Evolutionary conservation across 2,329 filamentous ascomycete genomes (phyloP).

Genomic region (Alternaria dauci): DNA sequence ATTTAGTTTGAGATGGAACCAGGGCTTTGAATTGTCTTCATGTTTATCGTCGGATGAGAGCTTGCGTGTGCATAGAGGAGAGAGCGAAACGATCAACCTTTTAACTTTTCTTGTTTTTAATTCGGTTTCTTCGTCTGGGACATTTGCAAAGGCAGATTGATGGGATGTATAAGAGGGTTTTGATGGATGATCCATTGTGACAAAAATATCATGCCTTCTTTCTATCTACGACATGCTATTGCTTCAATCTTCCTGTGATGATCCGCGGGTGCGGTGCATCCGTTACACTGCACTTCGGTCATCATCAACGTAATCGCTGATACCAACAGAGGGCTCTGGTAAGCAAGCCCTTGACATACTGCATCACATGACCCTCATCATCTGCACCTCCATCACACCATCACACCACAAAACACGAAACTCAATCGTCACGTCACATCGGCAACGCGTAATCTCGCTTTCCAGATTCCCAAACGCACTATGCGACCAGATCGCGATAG

Average conservation of each 20-base stretch:
- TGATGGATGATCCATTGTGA: not conserved
- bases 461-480: not conserved
- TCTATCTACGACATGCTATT: not conserved
- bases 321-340: not conserved
- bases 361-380: conserved; percentile 4
- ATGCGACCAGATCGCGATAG: not conserved
- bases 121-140: not conserved
- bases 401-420: not conserved
- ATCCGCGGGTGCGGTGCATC: not conserved
- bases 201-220: conserved; percentile 10
- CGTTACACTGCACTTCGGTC: not conserved
- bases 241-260: not conserved
- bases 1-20: not conserved
- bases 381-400: conserved; percentile 3
- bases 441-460: conserved; percentile 1
- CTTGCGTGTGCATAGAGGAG: conserved; percentile 5
- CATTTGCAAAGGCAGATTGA: conserved; percentile 1
- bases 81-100: not conserved
- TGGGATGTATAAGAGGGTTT: conserved; percentile 2
- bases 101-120: conserved; percentile 7
- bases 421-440: not conserved
- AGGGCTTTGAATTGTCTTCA: not conserved
- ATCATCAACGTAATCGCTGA: not conserved
- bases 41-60: not conserved
- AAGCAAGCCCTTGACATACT: conserved; percentile 5